These are phyloP conservation scores for Potentilla sterilis DNA, from an alignment of 306 rosid genomes.

Conservation along the genomic window DNA sequence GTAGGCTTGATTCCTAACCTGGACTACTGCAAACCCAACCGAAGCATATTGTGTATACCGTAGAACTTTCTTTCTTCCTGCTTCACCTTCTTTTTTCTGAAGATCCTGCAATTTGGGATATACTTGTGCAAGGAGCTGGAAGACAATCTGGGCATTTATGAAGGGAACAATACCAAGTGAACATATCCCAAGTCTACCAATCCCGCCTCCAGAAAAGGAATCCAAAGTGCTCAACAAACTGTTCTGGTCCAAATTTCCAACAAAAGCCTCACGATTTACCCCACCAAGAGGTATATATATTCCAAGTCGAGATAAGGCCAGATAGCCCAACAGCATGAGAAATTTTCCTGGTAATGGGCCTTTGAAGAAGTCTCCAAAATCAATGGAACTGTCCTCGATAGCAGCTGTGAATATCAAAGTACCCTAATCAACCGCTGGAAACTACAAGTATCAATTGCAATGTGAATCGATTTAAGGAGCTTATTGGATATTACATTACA, in stretches of 20 bases:
- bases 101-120: constrained; percentile 95
- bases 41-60: constrained; percentile 93
- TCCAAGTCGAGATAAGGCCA: constrained; percentile 86
- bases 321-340: constrained; percentile 78
- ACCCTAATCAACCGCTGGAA: constrained; percentile 33
- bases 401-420: constrained; percentile 65
- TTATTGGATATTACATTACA: constrained; percentile 11
- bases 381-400: constrained; percentile 89
- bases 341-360: constrained; percentile 95
- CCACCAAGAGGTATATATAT: constrained; percentile 93
- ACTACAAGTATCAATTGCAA: constrained; percentile 20
- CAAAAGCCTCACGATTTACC: constrained; percentile 89
- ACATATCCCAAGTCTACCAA: constrained; percentile 92
- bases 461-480: background rate
- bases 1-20: constrained; percentile 47
- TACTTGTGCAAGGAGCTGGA: constrained; percentile 93
- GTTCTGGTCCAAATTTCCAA: constrained; percentile 90
- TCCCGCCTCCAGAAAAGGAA: constrained; percentile 97
- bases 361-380: constrained; percentile 91
- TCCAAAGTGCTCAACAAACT: constrained; percentile 86
- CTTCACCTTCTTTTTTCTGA: constrained; percentile 93
- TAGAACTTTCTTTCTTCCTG: constrained; percentile 90
- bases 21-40: constrained; percentile 91
- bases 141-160: constrained; percentile 92
- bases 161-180: constrained; percentile 95